Percentiles rank a stretch among this genome's conserved stretches.
Evolutionary conservation across 371 early-diverging fungal species (phyloP).

Genomic region (Sporodiniella umbellata): DNA sequence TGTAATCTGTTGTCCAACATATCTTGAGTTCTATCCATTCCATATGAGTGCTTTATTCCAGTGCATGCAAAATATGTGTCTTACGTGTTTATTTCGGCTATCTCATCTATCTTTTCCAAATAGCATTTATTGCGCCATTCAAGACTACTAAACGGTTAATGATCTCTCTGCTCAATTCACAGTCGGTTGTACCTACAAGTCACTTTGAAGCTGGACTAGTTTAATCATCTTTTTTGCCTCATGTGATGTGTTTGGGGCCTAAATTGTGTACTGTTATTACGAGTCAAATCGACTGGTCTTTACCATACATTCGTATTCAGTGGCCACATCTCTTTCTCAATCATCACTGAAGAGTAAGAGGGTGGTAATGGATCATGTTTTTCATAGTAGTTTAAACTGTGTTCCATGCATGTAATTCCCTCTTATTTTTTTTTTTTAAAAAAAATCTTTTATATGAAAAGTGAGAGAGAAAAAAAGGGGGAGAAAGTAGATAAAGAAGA

Average conservation of each 20-base stretch:
- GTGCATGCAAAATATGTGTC: neutral
- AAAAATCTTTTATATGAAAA: no score
- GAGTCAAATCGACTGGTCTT: no score
- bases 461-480: neutral
- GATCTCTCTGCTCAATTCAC: no score
- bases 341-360: slow-evolving; percentile 17
- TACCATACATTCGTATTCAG: neutral
- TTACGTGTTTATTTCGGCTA: neutral
- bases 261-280: no score
- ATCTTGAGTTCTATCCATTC: neutral
- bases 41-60: neutral
- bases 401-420: neutral
- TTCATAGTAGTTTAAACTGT: neutral
- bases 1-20: slow-evolving; percentile 1
- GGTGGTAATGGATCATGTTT: slow-evolving; percentile 9
- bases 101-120: neutral
- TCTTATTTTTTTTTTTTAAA: neutral
- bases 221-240: neutral
- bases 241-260: neutral
- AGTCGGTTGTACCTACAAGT: neutral
- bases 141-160: neutral
- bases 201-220: neutral
- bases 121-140: neutral
- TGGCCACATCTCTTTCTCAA: slow-evolving; percentile 8
- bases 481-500: no score